Evolutionary conservation across 352 stramenopile species (phyloP).

Genomic region (Phytophthora sp.): DNA sequence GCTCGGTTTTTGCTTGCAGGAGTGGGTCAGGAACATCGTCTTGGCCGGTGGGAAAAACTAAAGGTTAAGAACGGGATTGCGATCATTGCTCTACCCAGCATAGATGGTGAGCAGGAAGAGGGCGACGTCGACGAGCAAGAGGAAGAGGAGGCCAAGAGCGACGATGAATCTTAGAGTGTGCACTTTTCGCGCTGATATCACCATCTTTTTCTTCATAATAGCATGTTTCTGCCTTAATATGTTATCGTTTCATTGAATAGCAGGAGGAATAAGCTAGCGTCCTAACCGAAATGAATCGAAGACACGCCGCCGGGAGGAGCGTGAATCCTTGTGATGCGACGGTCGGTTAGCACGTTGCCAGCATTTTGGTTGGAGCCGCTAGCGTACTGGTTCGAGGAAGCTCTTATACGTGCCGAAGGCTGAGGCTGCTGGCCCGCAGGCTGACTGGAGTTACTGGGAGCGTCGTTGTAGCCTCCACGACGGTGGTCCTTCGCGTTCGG

Average conservation of each 20-base stretch:
- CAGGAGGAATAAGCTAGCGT: constrained; percentile 9
- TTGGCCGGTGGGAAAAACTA: constrained; percentile 92
- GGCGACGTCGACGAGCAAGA: constrained; percentile 44
- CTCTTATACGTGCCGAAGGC: constrained; percentile 8
- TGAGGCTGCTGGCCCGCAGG: constrained; percentile 38
- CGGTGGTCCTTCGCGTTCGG: constrained; percentile 53
- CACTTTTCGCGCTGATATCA: constrained; percentile 16
- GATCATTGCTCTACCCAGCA: constrained; percentile 84
- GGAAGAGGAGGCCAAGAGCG: constrained; percentile 38
- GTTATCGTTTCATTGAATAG: constrained; percentile 28
- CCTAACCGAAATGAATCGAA: constrained; percentile 78
- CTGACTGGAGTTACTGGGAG: constrained; percentile 34
- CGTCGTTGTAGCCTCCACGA: constrained; percentile 27
- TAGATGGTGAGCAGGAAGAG: constrained; percentile 46
- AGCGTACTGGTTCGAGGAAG: constrained; percentile 89
- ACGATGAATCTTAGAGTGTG: constrained; percentile 39
- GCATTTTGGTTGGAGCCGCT: constrained; percentile 86
- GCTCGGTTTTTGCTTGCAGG: constrained; percentile 91
- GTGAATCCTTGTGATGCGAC: constrained; percentile 90
- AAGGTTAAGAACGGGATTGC: constrained; percentile 92
- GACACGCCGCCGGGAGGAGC: constrained; percentile 85
- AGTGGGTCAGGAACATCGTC: constrained; percentile 92
- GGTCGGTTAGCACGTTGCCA: constrained; percentile 91
- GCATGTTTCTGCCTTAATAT: constrained; percentile 30
- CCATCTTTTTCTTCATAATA: constrained; percentile 25